phyloP scores from a whole-genome alignment of 805 yeast genomes.

The Wickerhamomyces pijperi region DNA sequence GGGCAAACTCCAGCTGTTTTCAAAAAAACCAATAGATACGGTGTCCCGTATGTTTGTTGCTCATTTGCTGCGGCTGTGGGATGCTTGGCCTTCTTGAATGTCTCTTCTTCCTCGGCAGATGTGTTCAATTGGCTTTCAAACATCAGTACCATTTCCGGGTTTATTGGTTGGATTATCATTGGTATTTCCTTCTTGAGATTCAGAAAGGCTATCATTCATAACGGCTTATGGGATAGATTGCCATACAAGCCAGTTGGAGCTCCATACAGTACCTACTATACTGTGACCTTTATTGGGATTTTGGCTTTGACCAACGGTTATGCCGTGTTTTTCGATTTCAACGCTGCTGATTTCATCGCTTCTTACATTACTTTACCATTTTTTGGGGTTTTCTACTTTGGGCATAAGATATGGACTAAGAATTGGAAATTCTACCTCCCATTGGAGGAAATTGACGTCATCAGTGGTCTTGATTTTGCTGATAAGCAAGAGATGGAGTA shows the following conservation, averaged over 20 bases:
- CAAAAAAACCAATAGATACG: conserved; percentile 49
- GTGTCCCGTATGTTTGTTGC: conserved; percentile 59
- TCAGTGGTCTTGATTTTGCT: conserved; percentile 47
- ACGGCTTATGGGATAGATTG: conserved; percentile 41
- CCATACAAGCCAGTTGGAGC: conserved; percentile 47
- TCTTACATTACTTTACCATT: conserved; percentile 61
- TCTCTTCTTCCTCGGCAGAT: conserved; percentile 41
- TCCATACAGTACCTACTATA: conserved; percentile 47
- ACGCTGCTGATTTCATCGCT: conserved; percentile 47
- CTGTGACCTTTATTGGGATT: conserved; percentile 36
- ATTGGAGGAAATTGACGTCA: conserved; percentile 46
- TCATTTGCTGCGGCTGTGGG: conserved; percentile 31
- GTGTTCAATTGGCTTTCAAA: conserved; percentile 66
- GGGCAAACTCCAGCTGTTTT: conserved; percentile 71
- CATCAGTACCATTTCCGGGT: conserved; percentile 67
- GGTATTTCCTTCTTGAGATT: conserved; percentile 57
- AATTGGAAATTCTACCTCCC: conserved; percentile 38
- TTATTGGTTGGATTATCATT: conserved; percentile 67
- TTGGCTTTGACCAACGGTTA: conserved; percentile 64
- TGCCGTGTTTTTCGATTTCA: conserved; percentile 40
- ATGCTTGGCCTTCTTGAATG: conserved; percentile 59
- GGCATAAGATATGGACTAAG: conserved; percentile 40
- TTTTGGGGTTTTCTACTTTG: conserved; percentile 39
- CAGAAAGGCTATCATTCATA: conserved; percentile 49
- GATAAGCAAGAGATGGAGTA: conserved; percentile 27